A percentile compares a stretch with the other conserved stretches of the same genome.
Conservation (phyloP, 202 grass and related monocot species). For the Musa balbisiana region DNA sequence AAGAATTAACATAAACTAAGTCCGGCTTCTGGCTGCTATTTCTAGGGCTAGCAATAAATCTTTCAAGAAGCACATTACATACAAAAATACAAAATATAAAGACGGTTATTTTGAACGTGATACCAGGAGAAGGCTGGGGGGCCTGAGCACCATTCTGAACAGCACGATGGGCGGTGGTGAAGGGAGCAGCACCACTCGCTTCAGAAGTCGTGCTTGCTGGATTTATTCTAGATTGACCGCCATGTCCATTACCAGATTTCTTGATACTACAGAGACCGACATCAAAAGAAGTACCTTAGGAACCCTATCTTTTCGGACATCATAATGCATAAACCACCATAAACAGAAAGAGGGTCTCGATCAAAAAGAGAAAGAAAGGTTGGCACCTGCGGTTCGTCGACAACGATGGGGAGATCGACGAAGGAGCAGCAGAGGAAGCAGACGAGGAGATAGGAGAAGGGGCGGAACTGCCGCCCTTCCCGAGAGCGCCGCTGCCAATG, state of each 20-base stretch:
- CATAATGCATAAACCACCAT: neutral
- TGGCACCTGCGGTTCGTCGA: slow-evolving; percentile 48
- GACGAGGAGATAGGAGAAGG: slow-evolving; percentile 17
- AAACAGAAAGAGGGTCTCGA: slow-evolving; percentile 9
- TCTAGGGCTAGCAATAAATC: neutral
- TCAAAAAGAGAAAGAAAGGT: neutral
- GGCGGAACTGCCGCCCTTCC: slow-evolving; percentile 2
- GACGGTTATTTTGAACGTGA: neutral
- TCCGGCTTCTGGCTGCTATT: neutral
- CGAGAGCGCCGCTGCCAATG: slow-evolving; percentile 16
- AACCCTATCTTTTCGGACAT: slow-evolving; percentile 9
- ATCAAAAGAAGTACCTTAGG: slow-evolving; percentile 19
- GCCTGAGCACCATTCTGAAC: slow-evolving; percentile 19
- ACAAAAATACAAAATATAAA: neutral
- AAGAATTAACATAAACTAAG: neutral
- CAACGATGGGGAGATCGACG: neutral
- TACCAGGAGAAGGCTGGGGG: neutral
- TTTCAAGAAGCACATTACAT: neutral
- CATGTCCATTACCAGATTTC: slow-evolving; percentile 51
- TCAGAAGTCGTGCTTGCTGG: slow-evolving; percentile 34
- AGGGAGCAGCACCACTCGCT: slow-evolving; percentile 33
- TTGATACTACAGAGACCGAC: slow-evolving; percentile 60
- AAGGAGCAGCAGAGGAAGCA: neutral
- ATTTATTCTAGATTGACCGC: slow-evolving; percentile 47
- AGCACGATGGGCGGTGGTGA: slow-evolving; percentile 26